Conservation (phyloP, 371 early-diverging fungal species). For the Mortierella sp. region DNA sequence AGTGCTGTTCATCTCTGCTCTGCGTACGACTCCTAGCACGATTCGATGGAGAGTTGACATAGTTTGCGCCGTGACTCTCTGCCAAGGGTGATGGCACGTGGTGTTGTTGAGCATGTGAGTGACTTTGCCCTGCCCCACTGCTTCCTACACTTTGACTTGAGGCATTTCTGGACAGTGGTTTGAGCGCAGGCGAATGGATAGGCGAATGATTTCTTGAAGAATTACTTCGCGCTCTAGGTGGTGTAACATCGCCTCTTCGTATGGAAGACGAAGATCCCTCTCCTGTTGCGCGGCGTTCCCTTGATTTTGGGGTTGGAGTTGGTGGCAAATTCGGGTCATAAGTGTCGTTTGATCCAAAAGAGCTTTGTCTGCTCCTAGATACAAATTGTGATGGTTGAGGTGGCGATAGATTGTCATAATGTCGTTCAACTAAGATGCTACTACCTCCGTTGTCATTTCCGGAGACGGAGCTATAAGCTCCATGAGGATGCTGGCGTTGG, state of each 20-base stretch:
- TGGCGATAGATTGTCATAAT: slow-evolving; percentile 1
- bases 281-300: slow-evolving; percentile 18
- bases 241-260: slow-evolving; percentile 20
- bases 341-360: slow-evolving; percentile 35
- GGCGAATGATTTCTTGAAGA: slow-evolving; percentile 40
- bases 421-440: neutral
- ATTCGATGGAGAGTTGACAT: slow-evolving; percentile 22
- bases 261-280: slow-evolving; percentile 33
- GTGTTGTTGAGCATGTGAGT: slow-evolving; percentile 3
- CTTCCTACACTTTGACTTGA: slow-evolving; percentile 18
- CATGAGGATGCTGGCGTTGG: slow-evolving; percentile 1
- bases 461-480: neutral
- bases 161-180: slow-evolving; percentile 4
- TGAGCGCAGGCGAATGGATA: slow-evolving; percentile 24
- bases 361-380: slow-evolving; percentile 42
- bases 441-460: slow-evolving; percentile 16
- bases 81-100: slow-evolving; percentile 41
- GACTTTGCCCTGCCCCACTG: neutral
- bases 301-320: slow-evolving; percentile 28
- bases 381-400: neutral
- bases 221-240: slow-evolving; percentile 35
- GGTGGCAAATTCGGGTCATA: slow-evolving; percentile 25
- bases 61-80: slow-evolving; percentile 9
- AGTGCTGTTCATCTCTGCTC: slow-evolving; percentile 36
- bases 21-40: slow-evolving; percentile 41